These are phyloP conservation scores for Ligustrum vulgare DNA, from an alignment of 257 asterid species.

Conservation along the genomic window DNA sequence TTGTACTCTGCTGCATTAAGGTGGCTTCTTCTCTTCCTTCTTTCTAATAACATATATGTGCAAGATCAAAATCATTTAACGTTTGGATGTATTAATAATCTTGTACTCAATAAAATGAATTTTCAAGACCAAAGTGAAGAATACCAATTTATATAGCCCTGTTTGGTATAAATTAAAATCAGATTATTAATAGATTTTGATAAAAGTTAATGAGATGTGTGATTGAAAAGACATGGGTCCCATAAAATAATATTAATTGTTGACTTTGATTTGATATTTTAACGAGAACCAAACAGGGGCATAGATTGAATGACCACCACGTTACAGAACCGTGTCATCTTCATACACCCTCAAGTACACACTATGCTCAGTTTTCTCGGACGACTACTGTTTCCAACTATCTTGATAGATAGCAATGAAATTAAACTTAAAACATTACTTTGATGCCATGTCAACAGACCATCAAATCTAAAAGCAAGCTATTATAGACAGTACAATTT, in stretches of 20 bases:
- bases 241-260: too few species aligned
- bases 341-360: neutral
- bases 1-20: conserved; percentile 54
- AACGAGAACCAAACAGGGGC: too few species aligned
- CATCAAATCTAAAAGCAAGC: neutral
- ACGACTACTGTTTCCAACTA: neutral
- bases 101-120: conserved; percentile 2
- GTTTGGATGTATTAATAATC: conserved; percentile 57
- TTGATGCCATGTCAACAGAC: neutral
- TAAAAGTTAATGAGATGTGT: too few species aligned
- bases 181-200: too few species aligned
- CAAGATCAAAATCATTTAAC: conserved; percentile 12
- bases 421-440: neutral
- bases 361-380: neutral
- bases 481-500: neutral
- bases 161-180: too few species aligned
- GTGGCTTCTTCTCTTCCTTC: conserved; percentile 43
- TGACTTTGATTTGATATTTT: too few species aligned
- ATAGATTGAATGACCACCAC: neutral
- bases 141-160: neutral
- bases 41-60: conserved; percentile 36
- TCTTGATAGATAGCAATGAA: neutral
- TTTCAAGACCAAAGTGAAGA: neutral
- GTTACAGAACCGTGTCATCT: neutral
- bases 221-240: too few species aligned